Conservation (phyloP, 1,284 basidiomycete species). For the Tylopilus orsonianus region DNA sequence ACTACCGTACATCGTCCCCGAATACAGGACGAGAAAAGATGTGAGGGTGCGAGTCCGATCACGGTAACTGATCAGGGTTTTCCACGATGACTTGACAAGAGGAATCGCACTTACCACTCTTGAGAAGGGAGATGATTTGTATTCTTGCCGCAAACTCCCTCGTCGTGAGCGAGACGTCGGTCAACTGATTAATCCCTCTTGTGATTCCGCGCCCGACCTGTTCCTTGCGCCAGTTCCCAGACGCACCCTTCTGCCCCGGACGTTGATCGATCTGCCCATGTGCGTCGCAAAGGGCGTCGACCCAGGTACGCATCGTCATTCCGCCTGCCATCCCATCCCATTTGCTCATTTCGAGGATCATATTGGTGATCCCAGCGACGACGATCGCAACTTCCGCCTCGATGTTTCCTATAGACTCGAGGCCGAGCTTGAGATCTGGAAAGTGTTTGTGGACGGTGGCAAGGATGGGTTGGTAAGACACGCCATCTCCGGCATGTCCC, state of each 20-base stretch:
- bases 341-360: constrained; percentile 50
- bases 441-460: constrained; percentile 48
- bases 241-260: neutral
- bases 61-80: constrained; percentile 7
- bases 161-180: constrained; percentile 47
- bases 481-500: constrained; percentile 49
- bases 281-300: constrained; percentile 41
- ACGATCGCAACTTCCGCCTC: constrained; percentile 46
- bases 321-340: constrained; percentile 53
- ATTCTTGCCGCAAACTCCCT: constrained; percentile 50
- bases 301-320: constrained; percentile 56
- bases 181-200: constrained; percentile 45
- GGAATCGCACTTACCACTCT: constrained; percentile 39
- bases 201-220: constrained; percentile 46
- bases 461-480: constrained; percentile 44
- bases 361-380: constrained; percentile 51
- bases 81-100: neutral
- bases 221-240: constrained; percentile 34
- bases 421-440: constrained; percentile 41
- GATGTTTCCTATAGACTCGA: constrained; percentile 43
- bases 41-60: neutral
- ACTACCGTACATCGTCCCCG: constrained; percentile 31
- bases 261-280: constrained; percentile 33
- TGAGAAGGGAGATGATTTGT: constrained; percentile 50
- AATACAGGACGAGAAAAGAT: constrained; percentile 9